Conservation (phyloP, 352 stramenopile genomes). For the Globisporangium recalcitrans region DNA sequence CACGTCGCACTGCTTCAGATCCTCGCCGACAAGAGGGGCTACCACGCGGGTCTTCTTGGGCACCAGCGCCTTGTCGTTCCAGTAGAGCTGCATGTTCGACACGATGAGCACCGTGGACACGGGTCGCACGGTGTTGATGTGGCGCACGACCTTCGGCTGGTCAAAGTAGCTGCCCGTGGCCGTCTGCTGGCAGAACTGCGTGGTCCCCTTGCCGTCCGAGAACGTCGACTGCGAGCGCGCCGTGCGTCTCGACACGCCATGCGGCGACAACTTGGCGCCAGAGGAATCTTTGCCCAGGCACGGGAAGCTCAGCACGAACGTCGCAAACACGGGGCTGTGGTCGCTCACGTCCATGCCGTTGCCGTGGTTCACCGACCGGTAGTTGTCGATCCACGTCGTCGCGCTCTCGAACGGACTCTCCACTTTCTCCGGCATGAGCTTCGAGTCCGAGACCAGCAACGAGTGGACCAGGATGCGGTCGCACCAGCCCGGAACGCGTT, state of each 20-base stretch:
- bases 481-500: conserved; percentile 82
- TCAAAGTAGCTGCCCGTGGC: conserved; percentile 71
- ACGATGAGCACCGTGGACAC: conserved; percentile 69
- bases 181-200: conserved; percentile 24
- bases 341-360: conserved; percentile 80
- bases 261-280: background rate
- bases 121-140: conserved; percentile 47
- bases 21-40: conserved; percentile 68
- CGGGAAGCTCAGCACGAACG: conserved; percentile 72
- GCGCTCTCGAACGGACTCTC: conserved; percentile 37
- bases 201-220: conserved; percentile 18
- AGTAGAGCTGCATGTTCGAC: conserved; percentile 72
- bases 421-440: conserved; percentile 74
- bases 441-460: conserved; percentile 72
- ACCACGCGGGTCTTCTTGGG: conserved; percentile 76
- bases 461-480: conserved; percentile 86
- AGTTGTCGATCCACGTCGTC: conserved; percentile 63
- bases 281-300: conserved; percentile 25
- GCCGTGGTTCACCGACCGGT: conserved; percentile 77
- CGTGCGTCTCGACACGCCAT: conserved; percentile 22
- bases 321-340: conserved; percentile 74
- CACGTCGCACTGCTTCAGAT: conserved; percentile 72
- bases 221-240: conserved; percentile 48
- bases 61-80: conserved; percentile 66
- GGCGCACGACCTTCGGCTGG: conserved; percentile 60